Evolutionary conservation across 2,329 filamentous ascomycete genomes (phyloP).

Genomic region (Colletotrichum phormii): DNA sequence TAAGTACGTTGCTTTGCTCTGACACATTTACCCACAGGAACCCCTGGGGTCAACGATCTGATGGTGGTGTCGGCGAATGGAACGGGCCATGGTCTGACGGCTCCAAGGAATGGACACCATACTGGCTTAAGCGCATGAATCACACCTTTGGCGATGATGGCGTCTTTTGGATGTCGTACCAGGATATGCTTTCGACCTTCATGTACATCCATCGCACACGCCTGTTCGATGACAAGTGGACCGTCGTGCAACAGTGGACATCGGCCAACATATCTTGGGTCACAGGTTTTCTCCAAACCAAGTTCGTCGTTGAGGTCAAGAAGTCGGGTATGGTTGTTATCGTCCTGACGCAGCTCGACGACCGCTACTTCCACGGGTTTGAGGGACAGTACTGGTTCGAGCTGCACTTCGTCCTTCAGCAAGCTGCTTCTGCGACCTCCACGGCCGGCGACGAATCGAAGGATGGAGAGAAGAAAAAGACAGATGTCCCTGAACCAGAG

Average conservation of each 20-base stretch:
- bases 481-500: constrained; percentile 40
- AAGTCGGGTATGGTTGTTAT: constrained; percentile 55
- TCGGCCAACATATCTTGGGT: constrained; percentile 57
- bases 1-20: neutral
- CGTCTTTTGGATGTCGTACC: constrained; percentile 70
- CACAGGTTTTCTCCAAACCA: constrained; percentile 56
- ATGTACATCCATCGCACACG: constrained; percentile 69
- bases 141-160: constrained; percentile 84
- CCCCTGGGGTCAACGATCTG: constrained; percentile 73
- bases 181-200: constrained; percentile 69
- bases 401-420: constrained; percentile 57
- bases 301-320: constrained; percentile 56
- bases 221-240: constrained; percentile 63
- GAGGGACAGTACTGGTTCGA: constrained; percentile 56
- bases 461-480: neutral
- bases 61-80: constrained; percentile 67
- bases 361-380: constrained; percentile 58
- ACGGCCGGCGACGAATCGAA: neutral
- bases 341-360: constrained; percentile 58
- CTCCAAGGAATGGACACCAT: constrained; percentile 85
- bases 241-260: constrained; percentile 57
- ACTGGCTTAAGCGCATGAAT: constrained; percentile 78
- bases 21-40: constrained; percentile 58
- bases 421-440: constrained; percentile 36
- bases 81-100: constrained; percentile 81